phyloP scores from a whole-genome alignment of 495 filamentous ascomycete genomes.

The Aspergillus indologenus region DNA sequence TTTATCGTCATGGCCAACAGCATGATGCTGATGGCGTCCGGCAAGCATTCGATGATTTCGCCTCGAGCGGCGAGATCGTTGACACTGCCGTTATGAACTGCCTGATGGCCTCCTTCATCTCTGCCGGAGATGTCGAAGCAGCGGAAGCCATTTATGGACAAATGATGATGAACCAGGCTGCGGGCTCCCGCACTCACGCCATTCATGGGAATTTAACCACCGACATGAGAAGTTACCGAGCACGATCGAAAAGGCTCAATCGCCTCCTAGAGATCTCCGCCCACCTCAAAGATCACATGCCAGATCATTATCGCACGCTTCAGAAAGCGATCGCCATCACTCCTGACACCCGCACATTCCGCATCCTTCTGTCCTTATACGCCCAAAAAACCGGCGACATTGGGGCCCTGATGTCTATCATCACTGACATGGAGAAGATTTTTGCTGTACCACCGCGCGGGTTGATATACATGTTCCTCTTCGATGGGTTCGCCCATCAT shows the following conservation, averaged over 20 bases:
- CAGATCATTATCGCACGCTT: slow-evolving; percentile 32
- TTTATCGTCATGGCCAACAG: slow-evolving; percentile 76
- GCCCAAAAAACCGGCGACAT: slow-evolving; percentile 37
- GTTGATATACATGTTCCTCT: slow-evolving; percentile 50
- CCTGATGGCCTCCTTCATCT: slow-evolving; percentile 73
- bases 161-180: slow-evolving; percentile 53
- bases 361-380: slow-evolving; percentile 40
- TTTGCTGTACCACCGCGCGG: slow-evolving; percentile 38
- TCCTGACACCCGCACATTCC: slow-evolving; percentile 48
- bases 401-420: slow-evolving; percentile 32
- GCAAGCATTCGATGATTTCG: slow-evolving; percentile 69
- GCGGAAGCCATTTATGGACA: slow-evolving; percentile 77
- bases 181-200: slow-evolving; percentile 14
- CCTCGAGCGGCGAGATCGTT: slow-evolving; percentile 78
- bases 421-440: slow-evolving; percentile 41
- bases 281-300: slow-evolving; percentile 26
- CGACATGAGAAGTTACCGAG: slow-evolving; percentile 32
- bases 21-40: slow-evolving; percentile 66
- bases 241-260: slow-evolving; percentile 30
- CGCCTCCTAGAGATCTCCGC: slow-evolving; percentile 36
- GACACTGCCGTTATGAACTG: slow-evolving; percentile 86
- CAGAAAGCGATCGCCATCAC: slow-evolving; percentile 37
- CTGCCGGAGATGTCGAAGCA: slow-evolving; percentile 63
- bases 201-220: slow-evolving; percentile 24
- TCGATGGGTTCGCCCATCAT: slow-evolving; percentile 72